These are phyloP conservation scores for Apiotrichum mycotoxinovorans DNA, from an alignment of 1,284 basidiomycete species.

Conservation along the genomic window DNA sequence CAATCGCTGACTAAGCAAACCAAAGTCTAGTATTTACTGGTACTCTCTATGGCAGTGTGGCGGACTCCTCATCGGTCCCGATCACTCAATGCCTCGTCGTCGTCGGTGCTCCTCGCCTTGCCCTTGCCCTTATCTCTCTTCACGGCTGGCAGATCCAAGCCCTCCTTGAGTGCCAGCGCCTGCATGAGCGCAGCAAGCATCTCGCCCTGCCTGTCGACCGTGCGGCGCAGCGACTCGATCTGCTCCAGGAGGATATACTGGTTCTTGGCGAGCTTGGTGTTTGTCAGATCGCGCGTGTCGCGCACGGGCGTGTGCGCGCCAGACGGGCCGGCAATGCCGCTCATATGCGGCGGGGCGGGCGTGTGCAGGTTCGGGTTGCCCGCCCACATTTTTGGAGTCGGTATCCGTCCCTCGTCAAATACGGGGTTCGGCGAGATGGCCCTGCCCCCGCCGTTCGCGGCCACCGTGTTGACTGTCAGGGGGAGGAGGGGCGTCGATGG, in stretches of 20 bases:
- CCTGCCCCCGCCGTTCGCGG: no score
- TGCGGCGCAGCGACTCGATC: constrained; percentile 41
- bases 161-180: constrained; percentile 8
- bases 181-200: constrained; percentile 12
- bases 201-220: constrained; percentile 45
- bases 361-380: constrained; percentile 13
- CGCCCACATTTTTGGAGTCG: constrained; percentile 11
- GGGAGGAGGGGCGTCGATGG: constrained; percentile 3
- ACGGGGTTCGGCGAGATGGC: background rate
- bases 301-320: background rate
- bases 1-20: constrained; percentile 5
- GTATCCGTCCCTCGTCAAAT: background rate
- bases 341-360: background rate
- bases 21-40: background rate
- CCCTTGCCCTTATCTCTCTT: constrained; percentile 3
- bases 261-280: constrained; percentile 50
- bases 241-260: constrained; percentile 47
- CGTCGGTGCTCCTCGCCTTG: constrained; percentile 1
- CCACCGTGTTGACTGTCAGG: background rate
- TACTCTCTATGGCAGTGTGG: background rate
- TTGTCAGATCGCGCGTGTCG: constrained; percentile 40
- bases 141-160: background rate
- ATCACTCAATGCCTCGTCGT: background rate
- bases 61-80: background rate
- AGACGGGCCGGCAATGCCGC: background rate